Evolutionary conservation across 164 flowering plant genomes (phyloP), one percentile per base, ranked within the genome.

Genomic region (Berberis thunbergii): DNA sequence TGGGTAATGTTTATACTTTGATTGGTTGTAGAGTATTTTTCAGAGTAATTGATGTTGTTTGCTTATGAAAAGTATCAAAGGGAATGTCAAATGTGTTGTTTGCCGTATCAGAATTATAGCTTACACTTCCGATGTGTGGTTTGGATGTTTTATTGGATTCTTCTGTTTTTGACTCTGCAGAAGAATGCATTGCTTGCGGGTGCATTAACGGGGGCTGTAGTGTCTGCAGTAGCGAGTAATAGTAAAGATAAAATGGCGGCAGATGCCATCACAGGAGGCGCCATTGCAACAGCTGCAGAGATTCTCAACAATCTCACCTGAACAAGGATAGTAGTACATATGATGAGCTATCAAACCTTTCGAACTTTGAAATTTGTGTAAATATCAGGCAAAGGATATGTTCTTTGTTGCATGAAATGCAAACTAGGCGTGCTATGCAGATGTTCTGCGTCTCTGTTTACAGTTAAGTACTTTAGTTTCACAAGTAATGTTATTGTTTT

Each of bases 181-280:
- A 84, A 83, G 71, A 86, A 84, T 69, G 83, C 86, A 7, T 72
- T 77, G 83, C 43, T 86, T n/a, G 84, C 83, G 2, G 92, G 87
- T 43, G 89, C 81, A 41, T 46, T 84, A 61, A 80, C 85, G 1
- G 93, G 87, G 49, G 86, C 83, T 45, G 39, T 81, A 4, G 66
- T 80, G 59, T 83, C 93, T 56, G 76, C 77, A 4, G 86, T 72
- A 26, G 69, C 63, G 64, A 77, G 67, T 61, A 66, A 66, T n/a
- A 70, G 43, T 55, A 73, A 59, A 66, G 88, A 87, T 74, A 81
- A 78, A 68, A 57, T 87, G n/a, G 78, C 77, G 38, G 54, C 64
- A 7, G 80, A 80, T 72, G 84, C 89, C 52, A 80, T 87, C 52
- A 76, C 89, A 40, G 89, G 88, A 58, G 84, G 83, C 44, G 89